Percentiles rank a stretch among this genome's conserved stretches.
phyloP scores from a whole-genome alignment of 805 yeast genomes.

The Hanseniaspora occidentalis region DNA sequence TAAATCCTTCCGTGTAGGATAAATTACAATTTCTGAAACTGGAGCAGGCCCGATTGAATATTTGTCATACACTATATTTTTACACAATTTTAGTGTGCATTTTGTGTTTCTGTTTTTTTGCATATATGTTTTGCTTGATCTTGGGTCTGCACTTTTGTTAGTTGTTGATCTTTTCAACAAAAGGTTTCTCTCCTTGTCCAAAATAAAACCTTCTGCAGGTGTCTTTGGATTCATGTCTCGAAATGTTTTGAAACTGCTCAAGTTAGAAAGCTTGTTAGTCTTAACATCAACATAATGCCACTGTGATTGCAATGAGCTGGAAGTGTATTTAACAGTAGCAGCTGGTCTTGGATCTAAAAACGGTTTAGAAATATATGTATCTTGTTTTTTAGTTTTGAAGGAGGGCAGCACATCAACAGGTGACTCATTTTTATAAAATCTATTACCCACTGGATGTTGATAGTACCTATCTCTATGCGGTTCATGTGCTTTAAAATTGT shows the following conservation, averaged over 20 bases:
- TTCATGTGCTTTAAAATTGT: no score
- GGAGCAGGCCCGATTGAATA: constrained; percentile 71
- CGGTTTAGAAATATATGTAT: neutral
- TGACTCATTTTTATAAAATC: no score
- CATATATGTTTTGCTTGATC: constrained; percentile 5
- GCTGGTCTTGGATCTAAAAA: constrained; percentile 12
- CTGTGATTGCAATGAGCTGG: constrained; percentile 14
- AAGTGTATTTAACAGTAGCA: constrained; percentile 14
- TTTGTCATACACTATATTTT: constrained; percentile 43
- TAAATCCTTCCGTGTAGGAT: constrained; percentile 29
- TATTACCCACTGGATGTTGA: no score
- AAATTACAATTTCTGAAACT: constrained; percentile 51
- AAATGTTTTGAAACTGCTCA: neutral
- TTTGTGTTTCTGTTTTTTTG: constrained; percentile 10
- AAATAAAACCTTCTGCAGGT: constrained; percentile 16
- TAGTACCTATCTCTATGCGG: no score
- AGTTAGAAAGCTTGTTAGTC: constrained; percentile 12
- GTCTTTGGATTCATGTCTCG: neutral
- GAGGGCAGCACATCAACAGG: neutral
- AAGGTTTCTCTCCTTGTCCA: constrained; percentile 11
- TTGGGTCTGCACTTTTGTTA: constrained; percentile 16
- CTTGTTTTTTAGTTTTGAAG: neutral
- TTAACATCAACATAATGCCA: constrained; percentile 22
- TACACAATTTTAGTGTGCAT: constrained; percentile 7
- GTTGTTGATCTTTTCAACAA: constrained; percentile 14